A percentile compares a stretch with the other conserved stretches of the same genome.
Evolutionary conservation across 305 asterid species (phyloP).

Genomic region (Andrographis paniculata): DNA sequence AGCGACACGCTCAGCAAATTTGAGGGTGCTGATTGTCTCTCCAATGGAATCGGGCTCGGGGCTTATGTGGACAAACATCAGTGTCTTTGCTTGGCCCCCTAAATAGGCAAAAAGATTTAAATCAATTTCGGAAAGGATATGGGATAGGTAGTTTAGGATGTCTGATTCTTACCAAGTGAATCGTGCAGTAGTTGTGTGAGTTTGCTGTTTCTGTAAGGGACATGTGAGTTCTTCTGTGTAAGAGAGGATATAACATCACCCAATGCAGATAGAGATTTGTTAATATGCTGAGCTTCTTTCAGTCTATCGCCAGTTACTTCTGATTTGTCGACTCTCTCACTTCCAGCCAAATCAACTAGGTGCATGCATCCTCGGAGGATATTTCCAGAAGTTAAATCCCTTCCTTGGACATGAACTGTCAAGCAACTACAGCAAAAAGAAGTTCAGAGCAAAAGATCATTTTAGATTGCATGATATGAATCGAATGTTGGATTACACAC

Average conservation of each 20-base stretch:
- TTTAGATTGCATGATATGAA: not conserved
- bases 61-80: conserved; percentile 88
- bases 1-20: conserved; percentile 90
- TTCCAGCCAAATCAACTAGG: no score
- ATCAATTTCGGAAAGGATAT: not conserved
- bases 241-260: conserved; percentile 84
- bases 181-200: conserved; percentile 90
- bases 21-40: conserved; percentile 84
- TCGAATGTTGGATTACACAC: conserved; percentile 19
- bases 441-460: conserved; percentile 2
- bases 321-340: conserved; percentile 27
- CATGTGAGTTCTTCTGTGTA: conserved; percentile 61
- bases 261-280: conserved; percentile 75
- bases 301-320: conserved; percentile 75
- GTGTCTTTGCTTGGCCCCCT: conserved; percentile 93
- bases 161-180: conserved; percentile 45
- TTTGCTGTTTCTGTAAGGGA: conserved; percentile 79
- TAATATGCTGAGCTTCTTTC: conserved; percentile 82
- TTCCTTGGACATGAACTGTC: no score
- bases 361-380: no score
- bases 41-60: conserved; percentile 73
- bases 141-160: not conserved
- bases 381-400: no score
- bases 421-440: no score
- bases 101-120: not conserved